Base-by-base conservation (phyloP, 2,329 filamentous ascomycete species). In the Diaporthe batatas region DNA sequence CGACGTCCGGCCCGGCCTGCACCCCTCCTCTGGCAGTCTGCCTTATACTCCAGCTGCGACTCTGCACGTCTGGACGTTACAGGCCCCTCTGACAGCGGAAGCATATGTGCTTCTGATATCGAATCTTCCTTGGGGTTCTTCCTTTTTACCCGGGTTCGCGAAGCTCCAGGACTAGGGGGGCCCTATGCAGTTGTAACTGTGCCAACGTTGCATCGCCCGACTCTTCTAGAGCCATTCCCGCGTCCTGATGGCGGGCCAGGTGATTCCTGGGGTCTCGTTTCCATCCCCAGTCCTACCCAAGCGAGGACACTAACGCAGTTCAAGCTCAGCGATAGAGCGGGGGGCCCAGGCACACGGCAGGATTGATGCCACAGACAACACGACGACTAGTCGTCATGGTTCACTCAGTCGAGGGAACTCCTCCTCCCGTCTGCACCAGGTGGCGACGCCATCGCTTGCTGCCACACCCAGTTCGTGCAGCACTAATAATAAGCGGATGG, bases 1-100 rank as follows among this genome's bases (percentile, higher is more conserved):
- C 62, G 62, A 39, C 62, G 62, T 67, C 47, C 32, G 62, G 47
- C 23, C 62, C 47, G 47, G 29, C 32, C 34, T 51, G 62, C 44
- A 64, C 21, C 32, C 18, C 47, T 12, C 3, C 47, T 51, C n/a
- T 39, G n/a, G 39, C 6, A 18, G 39, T 18, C 39, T 42, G 39
- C 39, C 16, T 53, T 51, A 65, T 51, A 14, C 62, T 65, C 51
- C 62, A 65, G 62, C 62, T 65, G 62, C 44, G 29, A 65, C 62
- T 65, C 44, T 65, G 44, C 44, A 49, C 16, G 47, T 67, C 62
- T 67, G 47, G 62, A 67, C 62, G 62, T 65, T 21, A 25, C 47
- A 53, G 62, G 47, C 62, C 18, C 47, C 47, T 53, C 62, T 39
- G n/a, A 53, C 62, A 39, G 39, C 53, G n/a, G 47, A 53, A 67